Base-by-base conservation (phyloP, 441 rosid genomes). In the Geranium incanum region DNA sequence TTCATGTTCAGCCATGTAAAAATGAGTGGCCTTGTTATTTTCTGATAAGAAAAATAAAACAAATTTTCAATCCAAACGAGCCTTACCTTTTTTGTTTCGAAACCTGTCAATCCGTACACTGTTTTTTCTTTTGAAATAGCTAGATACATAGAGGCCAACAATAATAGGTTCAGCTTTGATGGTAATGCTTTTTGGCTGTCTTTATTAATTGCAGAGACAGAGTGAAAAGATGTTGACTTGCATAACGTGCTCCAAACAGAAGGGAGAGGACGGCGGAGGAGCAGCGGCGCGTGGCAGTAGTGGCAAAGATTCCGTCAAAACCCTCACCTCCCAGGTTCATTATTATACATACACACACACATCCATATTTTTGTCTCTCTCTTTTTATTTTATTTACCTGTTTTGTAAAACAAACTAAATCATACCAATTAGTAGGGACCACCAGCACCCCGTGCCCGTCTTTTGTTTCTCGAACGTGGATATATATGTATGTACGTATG, bases 241-340 rank as follows among this genome's bases (percentile, higher is more conserved):
- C 79, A 95, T 95, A 82, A 88, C 99, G 68, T 95, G 99, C 85
- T 86, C 96, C 75, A 86, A 88, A 68, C 77, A 69, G 84, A 68
- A 67, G 62, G 96, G 84, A 39, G 94, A 84, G 23, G 87, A 76
- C 62, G 93, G 82, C 74, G 86, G 82, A 80, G 72, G 67, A 16
- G 23, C 72, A 70, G 75, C 72, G 73, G 86, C 90, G 87, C 91
- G 97, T 84, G 97, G 97, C 3, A 84, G 86, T 83, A 84, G 85
- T 83, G 80, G 83, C 36, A 95, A 87, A 81, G 99, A 95, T 81
- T 92, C 99, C 88, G 99, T 90, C 92, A 95, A 90, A 85, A 89
- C 95, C 95, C 89, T 95, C 72, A 92, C 99, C 66, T 71, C 94
- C 45, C 99, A 95, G 97, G 99, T 94, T 63, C 74, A 18, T 18